Base-by-base conservation (phyloP, 768 basidiomycete genomes). In the Melanogaster broomeanus region DNA sequence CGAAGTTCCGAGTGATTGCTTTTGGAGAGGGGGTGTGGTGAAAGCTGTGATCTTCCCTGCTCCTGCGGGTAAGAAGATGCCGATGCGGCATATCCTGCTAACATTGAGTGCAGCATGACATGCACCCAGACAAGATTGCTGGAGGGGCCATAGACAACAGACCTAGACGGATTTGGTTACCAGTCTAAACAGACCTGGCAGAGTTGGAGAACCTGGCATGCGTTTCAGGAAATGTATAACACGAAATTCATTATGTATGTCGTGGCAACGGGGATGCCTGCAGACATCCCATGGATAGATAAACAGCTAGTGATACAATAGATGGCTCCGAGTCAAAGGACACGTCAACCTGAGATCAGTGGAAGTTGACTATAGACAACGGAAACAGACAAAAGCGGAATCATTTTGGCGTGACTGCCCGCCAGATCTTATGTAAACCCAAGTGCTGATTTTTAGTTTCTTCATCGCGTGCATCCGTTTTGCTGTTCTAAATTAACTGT, bases 11-110 rank as follows among this genome's bases (percentile, higher is more conserved):
- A 76, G 71, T 33, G 75, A 72, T 7, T 65, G 61, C 4, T 52
- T 41, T 6, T 83, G 79, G 10, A 84, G 82, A 19, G 96, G 76
- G 19, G 97, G 81, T 3, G 84, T 82, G 33, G 94, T 83, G 70
- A 98, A 98, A 48, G 97, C 87, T 0, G 91, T 90, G 0, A 95
- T 98, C 70, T 98, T 98, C 4, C 84, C 84, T 16, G 90, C 81
- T 22, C 92, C 93, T 28, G 91, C 92, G 38, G 93, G 92, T 6
- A 92, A 71, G 7, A 89, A 92, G 19, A 93, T 87, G 13, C 90
- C 92, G 16, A 93, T 85, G 25, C 92, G 83, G n/a, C n/a, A n/a
- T 6, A 84, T 80, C 40, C 70, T 70, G n/a, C 93, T 90, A 24
- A 74, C 67, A 18, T 71, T 63, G 15, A 96, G 73, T 8, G 94